Percentiles rank a stretch among this genome's conserved stretches.
Conservation (phyloP, 2,329 filamentous ascomycete genomes). For the Fusarium sublunatum region DNA sequence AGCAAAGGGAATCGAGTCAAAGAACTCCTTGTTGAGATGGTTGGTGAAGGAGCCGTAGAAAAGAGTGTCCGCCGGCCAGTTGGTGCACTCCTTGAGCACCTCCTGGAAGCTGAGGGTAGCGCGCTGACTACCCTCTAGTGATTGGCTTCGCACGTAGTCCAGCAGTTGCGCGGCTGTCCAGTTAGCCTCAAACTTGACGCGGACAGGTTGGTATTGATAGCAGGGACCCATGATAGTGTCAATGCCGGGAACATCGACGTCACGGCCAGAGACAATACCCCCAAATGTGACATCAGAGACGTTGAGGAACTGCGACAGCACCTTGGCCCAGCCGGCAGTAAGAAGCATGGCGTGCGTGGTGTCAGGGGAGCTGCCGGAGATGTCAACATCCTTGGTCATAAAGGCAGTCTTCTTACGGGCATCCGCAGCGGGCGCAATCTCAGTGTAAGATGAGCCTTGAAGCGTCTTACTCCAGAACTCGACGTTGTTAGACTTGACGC, state of each 20-base stretch:
- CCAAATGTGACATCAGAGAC: constrained; percentile 44
- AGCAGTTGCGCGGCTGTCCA: constrained; percentile 42
- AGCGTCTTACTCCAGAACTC: constrained; percentile 39
- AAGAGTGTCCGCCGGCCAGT: constrained; percentile 27
- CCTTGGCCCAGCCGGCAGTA: constrained; percentile 45
- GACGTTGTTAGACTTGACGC: constrained; percentile 18
- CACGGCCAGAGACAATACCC: constrained; percentile 45
- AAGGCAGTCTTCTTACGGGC: constrained; percentile 37
- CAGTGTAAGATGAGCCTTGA: constrained; percentile 33
- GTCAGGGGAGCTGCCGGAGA: constrained; percentile 39
- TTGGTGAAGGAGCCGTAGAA: constrained; percentile 47
- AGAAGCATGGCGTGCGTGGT: constrained; percentile 45
- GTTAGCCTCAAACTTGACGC: constrained; percentile 39
- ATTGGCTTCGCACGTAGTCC: constrained; percentile 39
- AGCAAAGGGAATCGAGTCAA: constrained; percentile 46
- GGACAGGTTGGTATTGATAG: constrained; percentile 47
- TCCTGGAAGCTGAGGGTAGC: constrained; percentile 43
- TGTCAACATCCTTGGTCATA: constrained; percentile 44
- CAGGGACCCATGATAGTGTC: constrained; percentile 46
- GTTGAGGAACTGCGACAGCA: constrained; percentile 37
- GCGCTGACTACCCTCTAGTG: constrained; percentile 40
- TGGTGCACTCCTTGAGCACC: constrained; percentile 36
- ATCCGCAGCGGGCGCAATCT: constrained; percentile 34
- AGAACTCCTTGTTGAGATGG: constrained; percentile 46
- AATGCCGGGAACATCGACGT: constrained; percentile 35